These are phyloP conservation scores for Knufia fluminis DNA, from an alignment of 2,329 filamentous ascomycete species.

Conservation along the genomic window DNA sequence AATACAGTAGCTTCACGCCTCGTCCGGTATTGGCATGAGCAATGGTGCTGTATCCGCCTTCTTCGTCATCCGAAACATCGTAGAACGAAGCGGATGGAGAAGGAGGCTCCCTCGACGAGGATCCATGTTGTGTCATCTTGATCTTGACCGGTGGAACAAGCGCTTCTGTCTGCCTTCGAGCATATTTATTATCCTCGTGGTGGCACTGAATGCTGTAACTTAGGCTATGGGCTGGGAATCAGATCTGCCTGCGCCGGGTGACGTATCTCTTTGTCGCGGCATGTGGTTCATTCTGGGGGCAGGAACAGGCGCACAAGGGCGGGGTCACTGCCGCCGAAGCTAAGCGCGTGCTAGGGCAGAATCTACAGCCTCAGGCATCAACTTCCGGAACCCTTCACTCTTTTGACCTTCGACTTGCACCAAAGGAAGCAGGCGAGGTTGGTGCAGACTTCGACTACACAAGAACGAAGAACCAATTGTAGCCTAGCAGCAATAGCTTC, in stretches of 20 bases:
- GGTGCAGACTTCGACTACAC: too few species aligned
- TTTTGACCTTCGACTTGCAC: too few species aligned
- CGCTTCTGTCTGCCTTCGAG: not conserved
- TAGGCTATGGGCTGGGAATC: not conserved
- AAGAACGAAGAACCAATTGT: too few species aligned
- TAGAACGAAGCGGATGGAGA: conserved; percentile 87
- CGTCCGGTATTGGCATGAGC: conserved; percentile 65
- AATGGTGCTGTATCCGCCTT: conserved; percentile 90
- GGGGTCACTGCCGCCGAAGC: not conserved
- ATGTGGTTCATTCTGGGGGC: not conserved
- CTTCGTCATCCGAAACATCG: conserved; percentile 92
- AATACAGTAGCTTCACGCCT: conserved; percentile 87
- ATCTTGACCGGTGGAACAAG: not conserved
- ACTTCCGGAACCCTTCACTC: too few species aligned
- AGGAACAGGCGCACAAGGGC: not conserved
- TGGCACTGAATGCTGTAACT: not conserved
- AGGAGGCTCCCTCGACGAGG: conserved; percentile 28
- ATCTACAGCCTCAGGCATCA: too few species aligned
- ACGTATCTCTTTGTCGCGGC: not conserved
- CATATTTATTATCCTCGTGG: not conserved
- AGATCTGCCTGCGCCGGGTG: not conserved
- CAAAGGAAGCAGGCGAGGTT: too few species aligned
- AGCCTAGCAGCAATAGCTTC: too few species aligned
- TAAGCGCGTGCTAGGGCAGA: too few species aligned
- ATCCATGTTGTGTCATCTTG: conserved; percentile 1